Percentiles rank a stretch among this genome's conserved stretches.
These are phyloP conservation scores for Puya raimondii DNA, from an alignment of 176 grass and related monocot species.

Conservation along the genomic window DNA sequence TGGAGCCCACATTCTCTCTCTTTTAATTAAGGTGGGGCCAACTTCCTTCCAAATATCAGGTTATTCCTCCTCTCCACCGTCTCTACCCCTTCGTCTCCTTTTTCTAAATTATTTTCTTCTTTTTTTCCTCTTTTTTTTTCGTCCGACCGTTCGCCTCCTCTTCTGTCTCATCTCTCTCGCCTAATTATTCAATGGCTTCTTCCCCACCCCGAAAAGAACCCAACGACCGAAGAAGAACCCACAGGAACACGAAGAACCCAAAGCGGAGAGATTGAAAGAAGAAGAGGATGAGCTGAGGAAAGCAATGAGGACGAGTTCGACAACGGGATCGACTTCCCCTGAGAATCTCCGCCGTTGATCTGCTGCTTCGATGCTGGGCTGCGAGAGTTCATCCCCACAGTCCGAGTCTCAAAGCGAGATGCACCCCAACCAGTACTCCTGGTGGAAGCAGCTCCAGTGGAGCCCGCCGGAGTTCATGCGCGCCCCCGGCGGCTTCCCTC, in stretches of 20 bases:
- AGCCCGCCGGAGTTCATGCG: constrained; percentile 76
- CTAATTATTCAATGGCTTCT: no score
- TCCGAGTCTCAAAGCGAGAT: constrained; percentile 80
- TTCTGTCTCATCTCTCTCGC: no score
- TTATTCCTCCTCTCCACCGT: no score
- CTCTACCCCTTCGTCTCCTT: no score
- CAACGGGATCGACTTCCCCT: constrained; percentile 19
- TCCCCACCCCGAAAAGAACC: background rate
- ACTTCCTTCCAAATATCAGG: no score
- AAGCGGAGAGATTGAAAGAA: background rate
- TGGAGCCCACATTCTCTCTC: no score
- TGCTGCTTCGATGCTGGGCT: constrained; percentile 70
- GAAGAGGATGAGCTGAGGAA: background rate
- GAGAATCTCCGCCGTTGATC: constrained; percentile 43
- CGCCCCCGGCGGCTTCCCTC: constrained; percentile 47
- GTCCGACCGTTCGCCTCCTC: no score
- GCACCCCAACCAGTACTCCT: constrained; percentile 64
- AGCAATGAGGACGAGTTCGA: constrained; percentile 6
- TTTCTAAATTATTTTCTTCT: no score
- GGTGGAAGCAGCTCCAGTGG: constrained; percentile 71
- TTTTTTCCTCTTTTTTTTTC: no score
- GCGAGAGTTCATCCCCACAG: constrained; percentile 77
- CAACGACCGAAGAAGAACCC: constrained; percentile 16
- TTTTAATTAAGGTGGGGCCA: no score
- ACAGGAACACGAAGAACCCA: background rate